phyloP scores from a whole-genome alignment of 805 yeast genomes.

The Pichia gijzeniarum region DNA sequence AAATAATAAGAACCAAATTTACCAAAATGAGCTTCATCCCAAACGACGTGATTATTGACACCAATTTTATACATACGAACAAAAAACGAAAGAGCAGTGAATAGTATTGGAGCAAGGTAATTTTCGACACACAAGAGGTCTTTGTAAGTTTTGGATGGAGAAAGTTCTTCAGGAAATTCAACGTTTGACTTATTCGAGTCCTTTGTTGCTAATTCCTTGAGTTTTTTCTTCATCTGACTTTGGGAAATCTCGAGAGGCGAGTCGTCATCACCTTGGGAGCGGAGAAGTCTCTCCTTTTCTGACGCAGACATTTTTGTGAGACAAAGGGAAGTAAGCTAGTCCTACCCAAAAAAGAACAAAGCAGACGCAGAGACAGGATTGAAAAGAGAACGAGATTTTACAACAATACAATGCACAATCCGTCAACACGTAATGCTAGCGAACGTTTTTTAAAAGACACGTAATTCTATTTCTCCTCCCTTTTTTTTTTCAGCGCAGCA shows the following conservation, averaged over 20 bases:
- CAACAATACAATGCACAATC: too few relatives aligned
- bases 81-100: constrained; percentile 65
- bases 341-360: not conserved
- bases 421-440: too few relatives aligned
- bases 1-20: constrained; percentile 78
- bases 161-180: constrained; percentile 13
- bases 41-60: constrained; percentile 69
- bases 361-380: not conserved
- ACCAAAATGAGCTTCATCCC: constrained; percentile 98
- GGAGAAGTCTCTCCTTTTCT: constrained; percentile 1
- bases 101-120: constrained; percentile 47
- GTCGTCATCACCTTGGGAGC: not conserved
- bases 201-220: constrained; percentile 24
- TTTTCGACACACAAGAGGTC: constrained; percentile 23
- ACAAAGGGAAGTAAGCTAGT: not conserved
- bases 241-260: constrained; percentile 18
- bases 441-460: not conserved
- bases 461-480: not conserved
- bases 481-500: not conserved
- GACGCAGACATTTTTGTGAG: constrained; percentile 3
- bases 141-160: constrained; percentile 11
- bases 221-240: constrained; percentile 27
- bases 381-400: too few relatives aligned
- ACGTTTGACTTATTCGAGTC: constrained; percentile 4
- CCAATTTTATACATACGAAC: constrained; percentile 74